Evolutionary conservation across 1,139 yeast species (phyloP), one percentile per base, ranked within the genome.

Genomic region (Debaryomycetaceae sp.): DNA sequence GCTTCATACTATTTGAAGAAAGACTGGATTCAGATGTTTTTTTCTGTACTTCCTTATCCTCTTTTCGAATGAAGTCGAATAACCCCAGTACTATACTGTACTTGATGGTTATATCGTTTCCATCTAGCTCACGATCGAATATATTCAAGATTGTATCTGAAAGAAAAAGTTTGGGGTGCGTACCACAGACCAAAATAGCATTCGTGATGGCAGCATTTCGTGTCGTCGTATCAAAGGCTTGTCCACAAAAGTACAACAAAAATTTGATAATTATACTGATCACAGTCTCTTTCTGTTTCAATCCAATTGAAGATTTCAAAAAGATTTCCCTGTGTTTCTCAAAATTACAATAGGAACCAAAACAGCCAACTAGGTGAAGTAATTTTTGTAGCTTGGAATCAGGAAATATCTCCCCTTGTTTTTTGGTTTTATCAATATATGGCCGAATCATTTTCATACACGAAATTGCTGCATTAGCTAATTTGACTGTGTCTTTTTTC

Each of bases 331-430:
- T 60, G 40, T 70, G 60, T 1, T 55, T 57, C 41, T 80, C 84
- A 41, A 87, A 71, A 15, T 76, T 65, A 50, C 92, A 83, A 49
- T 75, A 76, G 37, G 83, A 70, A 0, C 91, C 94, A 60, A 87
- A 78, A 37, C 77, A 75, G 0, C 95, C 89, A 8, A 86, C 55
- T 17, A 87, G 60, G 50, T 78, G 78, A 1, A 87, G 56, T 5
- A 87, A 58, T 45, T 84, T 72, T n/a, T 70, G 70, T 4, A 82
- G 50, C 48, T 75, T 79, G 0, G 72, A 65, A 39, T 78, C 83
- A 4, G 60, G 49, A 3, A 46, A 46, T 16, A 42, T 41, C 0
- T 52, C 45, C 6, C 51, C 53, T 17, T 45, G 43, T 30, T 40
- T 58, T 47, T 35, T 55, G 45, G 39, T 48, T 44, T 38, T 38